Evolutionary conservation across 805 yeast species (phyloP).

Genomic region (Millerozyma miso): DNA sequence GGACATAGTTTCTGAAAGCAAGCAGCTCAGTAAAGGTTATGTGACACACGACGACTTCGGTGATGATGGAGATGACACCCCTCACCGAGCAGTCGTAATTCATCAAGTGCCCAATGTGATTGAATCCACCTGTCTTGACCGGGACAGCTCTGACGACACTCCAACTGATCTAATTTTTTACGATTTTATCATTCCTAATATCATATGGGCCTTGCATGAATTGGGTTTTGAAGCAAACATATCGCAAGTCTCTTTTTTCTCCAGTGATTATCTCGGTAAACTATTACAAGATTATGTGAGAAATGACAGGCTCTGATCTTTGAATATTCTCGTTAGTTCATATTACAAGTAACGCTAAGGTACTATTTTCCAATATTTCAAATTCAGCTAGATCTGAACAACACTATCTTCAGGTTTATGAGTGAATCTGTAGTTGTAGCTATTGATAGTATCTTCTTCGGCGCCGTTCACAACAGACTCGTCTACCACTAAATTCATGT

Average conservation of each 20-base stretch:
- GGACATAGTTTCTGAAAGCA: not conserved
- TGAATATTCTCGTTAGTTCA: not conserved
- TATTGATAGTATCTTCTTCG: conserved; percentile 48
- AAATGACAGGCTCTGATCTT: conserved; percentile 8
- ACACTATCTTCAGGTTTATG: conserved; percentile 55
- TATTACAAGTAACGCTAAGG: conserved; percentile 1
- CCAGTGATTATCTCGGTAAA: conserved; percentile 29
- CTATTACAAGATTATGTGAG: conserved; percentile 29
- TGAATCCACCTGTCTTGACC: conserved; percentile 39
- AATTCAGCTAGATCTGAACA: conserved; percentile 17
- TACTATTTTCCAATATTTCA: conserved; percentile 1
- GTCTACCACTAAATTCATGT: conserved; percentile 56
- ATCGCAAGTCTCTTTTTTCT: conserved; percentile 19
- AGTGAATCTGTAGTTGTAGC: conserved; percentile 63
- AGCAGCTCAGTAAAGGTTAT: conserved; percentile 57
- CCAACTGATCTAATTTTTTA: conserved; percentile 71
- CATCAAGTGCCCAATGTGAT: conserved; percentile 79
- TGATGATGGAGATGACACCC: conserved; percentile 79
- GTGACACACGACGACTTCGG: conserved; percentile 85
- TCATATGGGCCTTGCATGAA: conserved; percentile 27
- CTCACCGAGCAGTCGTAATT: conserved; percentile 53
- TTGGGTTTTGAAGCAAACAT: conserved; percentile 18
- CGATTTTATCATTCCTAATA: conserved; percentile 56
- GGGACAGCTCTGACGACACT: conserved; percentile 19
- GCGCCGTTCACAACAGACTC: conserved; percentile 35